Evolutionary conservation across 1,284 basidiomycete species (phyloP), one percentile per base, ranked within the genome.

Genomic region (Phylloboletellus chloephorus): DNA sequence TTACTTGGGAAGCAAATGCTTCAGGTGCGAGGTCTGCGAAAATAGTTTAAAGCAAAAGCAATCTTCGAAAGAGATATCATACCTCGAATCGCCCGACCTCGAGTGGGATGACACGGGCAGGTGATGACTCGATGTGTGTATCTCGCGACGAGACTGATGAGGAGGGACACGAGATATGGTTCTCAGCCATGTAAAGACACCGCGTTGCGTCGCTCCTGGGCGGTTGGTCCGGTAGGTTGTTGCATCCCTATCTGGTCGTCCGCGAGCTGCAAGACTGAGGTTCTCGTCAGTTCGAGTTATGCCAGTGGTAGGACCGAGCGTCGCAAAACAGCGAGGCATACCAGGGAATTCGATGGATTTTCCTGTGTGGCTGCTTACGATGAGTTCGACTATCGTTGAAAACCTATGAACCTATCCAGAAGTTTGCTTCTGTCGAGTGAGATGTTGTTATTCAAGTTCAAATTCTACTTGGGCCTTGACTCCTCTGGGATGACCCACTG

Each of bases 191-290:
- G 33, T 33, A 10, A 8, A 20, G 23, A 15, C 1, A 3, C 41
- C 15, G 7, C 34, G 11, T n/a, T 11, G 11, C 10, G 16, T 2
- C 5, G 5, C 9, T 13, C 5, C 9, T 22, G 36, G 5, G 2
- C 9, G 7, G 39, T 11, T 6, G 8, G 30, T 23, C n/a, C 13
- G 26, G n/a, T 23, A 2, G 13, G 31, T 7, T 15, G 26, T 0
- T 1, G 12, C 3, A 9, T 2, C 0, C 1, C 5, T 1, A 1
- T 26, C 17, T 6, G 7, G 41, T 19, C 13, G 3, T 1, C 50
- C 40, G 8, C 50, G 46, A 15, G 46, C 10, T 7, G 20, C 17
- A 3, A 52, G 46, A 2, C 47, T 44, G n/a, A 7, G 7, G n/a
- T 1, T 15, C 2, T n/a, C 10, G 7, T 37, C 20, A 43, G 11